A percentile compares a stretch with the other conserved stretches of the same genome.
Evolutionary conservation across 1,284 basidiomycete species (phyloP).

Genomic region (Apiotrichum domesticum): DNA sequence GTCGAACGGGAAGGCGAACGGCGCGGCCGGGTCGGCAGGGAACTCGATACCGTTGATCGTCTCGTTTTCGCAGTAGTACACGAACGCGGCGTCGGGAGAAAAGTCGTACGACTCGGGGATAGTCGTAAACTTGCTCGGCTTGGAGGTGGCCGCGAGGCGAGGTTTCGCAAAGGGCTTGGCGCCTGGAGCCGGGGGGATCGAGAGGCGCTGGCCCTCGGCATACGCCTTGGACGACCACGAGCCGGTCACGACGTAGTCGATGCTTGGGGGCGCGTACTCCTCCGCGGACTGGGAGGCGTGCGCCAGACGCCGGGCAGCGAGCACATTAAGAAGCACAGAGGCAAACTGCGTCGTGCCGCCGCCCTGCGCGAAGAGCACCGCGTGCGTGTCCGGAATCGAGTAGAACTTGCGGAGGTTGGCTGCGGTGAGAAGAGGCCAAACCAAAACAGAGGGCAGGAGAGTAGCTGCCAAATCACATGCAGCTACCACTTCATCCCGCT

Average conservation of each 20-base stretch:
- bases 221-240: constrained; percentile 83
- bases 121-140: constrained; percentile 68
- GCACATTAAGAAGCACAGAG: constrained; percentile 78
- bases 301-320: constrained; percentile 55
- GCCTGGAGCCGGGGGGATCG: constrained; percentile 48
- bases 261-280: constrained; percentile 39
- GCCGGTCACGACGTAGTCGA: constrained; percentile 88
- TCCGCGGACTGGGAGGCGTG: constrained; percentile 49
- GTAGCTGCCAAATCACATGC: too few relatives aligned
- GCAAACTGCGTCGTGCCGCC: constrained; percentile 87
- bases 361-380: constrained; percentile 84
- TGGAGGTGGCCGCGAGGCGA: constrained; percentile 63
- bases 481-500: neutral
- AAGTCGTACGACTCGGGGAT: constrained; percentile 77
- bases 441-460: too few relatives aligned
- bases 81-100: constrained; percentile 68
- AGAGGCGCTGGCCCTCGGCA: constrained; percentile 65
- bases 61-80: constrained; percentile 99
- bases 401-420: constrained; percentile 66
- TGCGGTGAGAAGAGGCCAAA: constrained; percentile 6
- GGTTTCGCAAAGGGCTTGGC: constrained; percentile 51
- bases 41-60: constrained; percentile 96
- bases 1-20: constrained; percentile 84
- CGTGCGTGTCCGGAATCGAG: constrained; percentile 72
- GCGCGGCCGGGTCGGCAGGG: constrained; percentile 60